Evolutionary conservation across 2,329 filamentous ascomycete species (phyloP).

Genomic region (Diaporthe velutina): DNA sequence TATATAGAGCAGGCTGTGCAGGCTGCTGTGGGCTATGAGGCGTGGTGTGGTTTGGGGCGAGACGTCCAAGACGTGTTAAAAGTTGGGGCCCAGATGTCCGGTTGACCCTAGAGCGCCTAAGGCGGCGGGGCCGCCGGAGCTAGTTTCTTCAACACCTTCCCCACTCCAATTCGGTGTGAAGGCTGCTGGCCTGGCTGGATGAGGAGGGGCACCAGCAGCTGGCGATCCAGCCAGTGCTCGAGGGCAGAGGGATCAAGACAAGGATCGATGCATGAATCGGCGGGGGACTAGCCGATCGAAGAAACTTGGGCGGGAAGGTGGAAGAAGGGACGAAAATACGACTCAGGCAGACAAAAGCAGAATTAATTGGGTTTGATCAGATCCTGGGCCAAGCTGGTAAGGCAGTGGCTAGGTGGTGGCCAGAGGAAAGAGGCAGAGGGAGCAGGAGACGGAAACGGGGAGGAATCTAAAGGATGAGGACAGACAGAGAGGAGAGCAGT

Average conservation of each 20-base stretch:
- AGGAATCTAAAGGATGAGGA: background rate
- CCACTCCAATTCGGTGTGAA: constrained; percentile 23
- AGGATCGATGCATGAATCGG: constrained; percentile 23
- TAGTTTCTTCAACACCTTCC: constrained; percentile 32
- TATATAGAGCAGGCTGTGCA: constrained; percentile 1
- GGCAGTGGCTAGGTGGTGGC: background rate
- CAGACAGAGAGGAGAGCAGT: background rate
- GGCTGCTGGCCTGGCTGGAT: background rate
- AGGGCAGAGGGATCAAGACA: background rate
- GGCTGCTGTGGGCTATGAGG: background rate
- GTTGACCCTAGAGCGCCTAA: constrained; percentile 1
- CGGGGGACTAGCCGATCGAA: constrained; percentile 11
- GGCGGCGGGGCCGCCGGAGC: constrained; percentile 28
- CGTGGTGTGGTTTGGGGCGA: constrained; percentile 8
- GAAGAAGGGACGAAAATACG: constrained; percentile 9
- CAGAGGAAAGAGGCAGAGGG: background rate
- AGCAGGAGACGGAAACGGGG: background rate
- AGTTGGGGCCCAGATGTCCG: constrained; percentile 25
- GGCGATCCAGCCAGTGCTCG: constrained; percentile 5
- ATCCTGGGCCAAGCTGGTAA: constrained; percentile 3
- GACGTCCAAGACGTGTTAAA: constrained; percentile 23
- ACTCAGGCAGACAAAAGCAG: background rate
- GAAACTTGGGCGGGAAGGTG: background rate
- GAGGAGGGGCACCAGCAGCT: background rate
- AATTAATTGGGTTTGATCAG: constrained; percentile 8